phyloP scores from a whole-genome alignment of 2,329 filamentous ascomycete species.

The Exserohilum turcica region DNA sequence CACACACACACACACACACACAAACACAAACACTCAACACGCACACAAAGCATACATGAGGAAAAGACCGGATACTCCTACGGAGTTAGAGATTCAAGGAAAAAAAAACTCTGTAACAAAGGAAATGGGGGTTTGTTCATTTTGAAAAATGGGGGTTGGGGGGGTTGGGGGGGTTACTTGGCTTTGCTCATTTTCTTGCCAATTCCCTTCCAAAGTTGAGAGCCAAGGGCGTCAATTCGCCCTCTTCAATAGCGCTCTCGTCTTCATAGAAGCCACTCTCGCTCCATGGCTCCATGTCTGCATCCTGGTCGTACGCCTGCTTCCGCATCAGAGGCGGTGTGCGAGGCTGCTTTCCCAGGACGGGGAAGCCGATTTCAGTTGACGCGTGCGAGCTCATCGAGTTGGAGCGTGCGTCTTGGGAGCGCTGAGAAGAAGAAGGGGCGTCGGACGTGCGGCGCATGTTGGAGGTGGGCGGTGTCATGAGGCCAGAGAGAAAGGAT shows the following conservation, averaged over 20 bases:
- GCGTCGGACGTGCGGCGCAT: slow-evolving; percentile 65
- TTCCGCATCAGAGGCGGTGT: slow-evolving; percentile 63
- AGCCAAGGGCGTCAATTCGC: slow-evolving; percentile 42
- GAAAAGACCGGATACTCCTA: slow-evolving; percentile 5
- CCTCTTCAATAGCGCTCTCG: slow-evolving; percentile 52
- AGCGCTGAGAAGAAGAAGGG: slow-evolving; percentile 37
- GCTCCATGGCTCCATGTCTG: slow-evolving; percentile 57
- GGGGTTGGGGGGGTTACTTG: too few species aligned
- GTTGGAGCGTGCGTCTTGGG: slow-evolving; percentile 33
- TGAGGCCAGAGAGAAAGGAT: slow-evolving; percentile 76
- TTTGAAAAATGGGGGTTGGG: too few species aligned
- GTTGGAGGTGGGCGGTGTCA: slow-evolving; percentile 85
- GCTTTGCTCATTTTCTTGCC: slow-evolving; percentile 7
- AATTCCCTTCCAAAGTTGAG: slow-evolving; percentile 42
- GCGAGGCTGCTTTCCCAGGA: slow-evolving; percentile 41
- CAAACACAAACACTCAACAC: not conserved
- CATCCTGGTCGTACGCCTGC: slow-evolving; percentile 64
- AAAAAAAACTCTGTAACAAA: slow-evolving; percentile 9
- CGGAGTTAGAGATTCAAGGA: not conserved
- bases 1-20: slow-evolving; percentile 1
- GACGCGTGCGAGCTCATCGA: slow-evolving; percentile 38
- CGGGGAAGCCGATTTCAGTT: slow-evolving; percentile 39
- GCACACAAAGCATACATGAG: not conserved
- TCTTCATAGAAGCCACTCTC: slow-evolving; percentile 57
- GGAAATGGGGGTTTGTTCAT: slow-evolving; percentile 3